Base-by-base conservation (phyloP, 2,329 filamentous ascomycete genomes). In the Alternaria sp. region DNA sequence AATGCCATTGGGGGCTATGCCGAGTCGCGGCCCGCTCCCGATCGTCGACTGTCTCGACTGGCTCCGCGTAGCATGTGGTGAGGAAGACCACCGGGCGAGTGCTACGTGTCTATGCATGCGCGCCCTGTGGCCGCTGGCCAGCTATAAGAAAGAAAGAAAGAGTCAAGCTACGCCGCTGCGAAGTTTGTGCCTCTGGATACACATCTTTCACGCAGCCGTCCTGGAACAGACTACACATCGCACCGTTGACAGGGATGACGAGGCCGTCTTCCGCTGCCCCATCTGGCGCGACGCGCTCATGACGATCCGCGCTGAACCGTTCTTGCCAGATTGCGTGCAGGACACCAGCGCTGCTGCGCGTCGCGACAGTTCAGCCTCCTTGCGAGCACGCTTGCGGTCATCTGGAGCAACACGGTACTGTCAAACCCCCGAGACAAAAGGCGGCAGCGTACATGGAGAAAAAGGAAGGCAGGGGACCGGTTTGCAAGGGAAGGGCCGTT, bases 31-130 rank as follows among this genome's bases (percentile, higher is more conserved):
- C 23, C 62, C 62, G 62, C 59, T 54, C 44, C 55, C 56, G 56
- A 43, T 62, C 21, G 49, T 62, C 28, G 49, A 58, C 53, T 56
- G 54, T 28, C 44, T 52, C 47, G 21, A 32, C 47, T 61, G 60
- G 55, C 55, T 54, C 49, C 52, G 61, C 54, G 53, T 52, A 58
- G 61, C 44, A 63, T 61, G 44, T 55, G 28, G 52, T 62, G 59
- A 47, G 59, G 55, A 51, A 55, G 53, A 25, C 55, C 54, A 55
- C 56, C 47, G 19, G 49, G 49, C 19, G 57, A 50, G 52, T 64
- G 66, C 59, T 61, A 65, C 66, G 66, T 67, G 63, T 63, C 63
- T 43, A 65, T 64, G 67, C 67, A 67, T 54, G 50, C n/a, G 51
- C 26, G 58, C 30, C n/a, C n/a, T 59, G 30, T 46, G 17, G 25